A percentile compares a stretch with the other conserved stretches of the same genome.
These are phyloP conservation scores for Isabelozyma rhagii DNA, from an alignment of 805 yeast genomes.

Conservation along the genomic window DNA sequence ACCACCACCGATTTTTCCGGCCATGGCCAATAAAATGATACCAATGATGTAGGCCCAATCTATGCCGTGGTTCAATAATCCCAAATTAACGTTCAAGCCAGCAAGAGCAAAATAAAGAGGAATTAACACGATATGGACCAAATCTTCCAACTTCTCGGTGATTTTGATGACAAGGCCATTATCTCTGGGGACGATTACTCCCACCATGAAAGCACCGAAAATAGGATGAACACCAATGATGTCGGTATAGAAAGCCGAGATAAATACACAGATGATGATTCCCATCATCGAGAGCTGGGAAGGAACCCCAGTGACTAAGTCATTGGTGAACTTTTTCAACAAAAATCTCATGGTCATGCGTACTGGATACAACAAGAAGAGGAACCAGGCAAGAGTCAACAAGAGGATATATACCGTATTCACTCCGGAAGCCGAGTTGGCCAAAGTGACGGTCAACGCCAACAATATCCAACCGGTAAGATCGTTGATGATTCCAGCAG, in stretches of 20 bases:
- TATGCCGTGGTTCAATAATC: slow-evolving; percentile 56
- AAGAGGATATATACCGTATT: slow-evolving; percentile 67
- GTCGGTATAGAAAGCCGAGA: slow-evolving; percentile 75
- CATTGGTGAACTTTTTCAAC: slow-evolving; percentile 47
- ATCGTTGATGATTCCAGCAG: slow-evolving; percentile 82
- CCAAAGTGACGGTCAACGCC: slow-evolving; percentile 73
- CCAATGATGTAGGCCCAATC: slow-evolving; percentile 81
- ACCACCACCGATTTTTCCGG: slow-evolving; percentile 69
- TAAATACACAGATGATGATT: slow-evolving; percentile 54
- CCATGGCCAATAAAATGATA: slow-evolving; percentile 61
- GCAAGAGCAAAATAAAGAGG: slow-evolving; percentile 81
- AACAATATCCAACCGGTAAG: slow-evolving; percentile 77
- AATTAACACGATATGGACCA: slow-evolving; percentile 66
- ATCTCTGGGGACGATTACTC: slow-evolving; percentile 73
- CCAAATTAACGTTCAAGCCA: slow-evolving; percentile 69
- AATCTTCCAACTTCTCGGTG: slow-evolving; percentile 74
- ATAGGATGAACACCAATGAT: slow-evolving; percentile 85
- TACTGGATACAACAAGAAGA: slow-evolving; percentile 57
- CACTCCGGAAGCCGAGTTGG: slow-evolving; percentile 67
- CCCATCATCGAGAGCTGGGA: slow-evolving; percentile 58
- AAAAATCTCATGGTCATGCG: slow-evolving; percentile 45
- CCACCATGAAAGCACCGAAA: slow-evolving; percentile 80
- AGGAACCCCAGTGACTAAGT: slow-evolving; percentile 57
- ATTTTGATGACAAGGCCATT: slow-evolving; percentile 66
- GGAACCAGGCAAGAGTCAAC: slow-evolving; percentile 66